Base-by-base conservation (phyloP, 108 stramenopile species). In the Nannochloropsis oceanica region DNA sequence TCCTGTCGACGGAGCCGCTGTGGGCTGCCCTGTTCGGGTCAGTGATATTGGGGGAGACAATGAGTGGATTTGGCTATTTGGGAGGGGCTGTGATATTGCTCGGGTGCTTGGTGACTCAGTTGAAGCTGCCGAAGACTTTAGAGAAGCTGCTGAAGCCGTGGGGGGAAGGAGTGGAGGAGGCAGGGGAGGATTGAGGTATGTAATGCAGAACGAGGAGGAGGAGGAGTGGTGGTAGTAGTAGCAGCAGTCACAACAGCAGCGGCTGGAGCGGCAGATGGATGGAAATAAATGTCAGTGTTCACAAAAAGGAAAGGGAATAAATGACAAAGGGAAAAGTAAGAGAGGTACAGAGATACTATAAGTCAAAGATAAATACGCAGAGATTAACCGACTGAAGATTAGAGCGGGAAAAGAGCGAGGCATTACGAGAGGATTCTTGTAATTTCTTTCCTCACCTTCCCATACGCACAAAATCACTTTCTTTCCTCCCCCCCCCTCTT, bases 1-100 rank as follows among this genome's bases (percentile, higher is more conserved):
- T 97, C 34, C 93, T 96, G 42, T 93, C 93, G 18, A 96, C 96
- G 8, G 95, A 96, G 88, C 95, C 96, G 20, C 44, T 97, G 25
- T 96, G 92, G 91, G 96, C 95, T 50, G 90, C 94, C 20, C 93
- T 91, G 25, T 95, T 95, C 89, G 95, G 95, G 0, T 91, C 93
- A 43, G 83, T 91, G 8, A 87, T 95, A 12, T 91, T 95, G 59
- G 93, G 94, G 44, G 96, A 97, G 86, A 87, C 84, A 50, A 84
- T 95, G 85, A 73, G n/a, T 73, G 59, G 59, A 2, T 73, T 73
- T 73, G 59, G 59, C 8, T 73, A 73, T n/a, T n/a, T 73, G 59
- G 59, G 59, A 0, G 59, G 59, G 5, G 59, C 59, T 18, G n/a
- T n/a, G 22, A 73, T 73, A 18, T n/a, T 73, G 59, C 59, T 73